Base-by-base conservation (phyloP, 306 rosid species). In the Geum urbanum region DNA sequence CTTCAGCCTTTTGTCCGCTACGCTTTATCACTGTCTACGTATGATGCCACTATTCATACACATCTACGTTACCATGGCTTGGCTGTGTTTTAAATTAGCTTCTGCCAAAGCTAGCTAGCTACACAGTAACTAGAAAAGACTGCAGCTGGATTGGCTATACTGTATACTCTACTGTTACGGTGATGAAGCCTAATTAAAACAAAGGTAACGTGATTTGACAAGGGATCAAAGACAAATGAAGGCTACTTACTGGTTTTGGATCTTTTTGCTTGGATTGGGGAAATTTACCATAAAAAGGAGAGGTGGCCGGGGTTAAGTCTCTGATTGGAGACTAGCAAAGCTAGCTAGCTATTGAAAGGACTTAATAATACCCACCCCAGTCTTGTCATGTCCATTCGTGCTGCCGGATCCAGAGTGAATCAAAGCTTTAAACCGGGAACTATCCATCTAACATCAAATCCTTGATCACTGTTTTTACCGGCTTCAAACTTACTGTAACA, bases 311-410 rank as follows among this genome's bases (percentile, higher is more conserved):
- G 32, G 32, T 27, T 27, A 27, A 27, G 32, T 27, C 32, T 27
- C n/a, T n/a, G n/a, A n/a, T n/a, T n/a, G n/a, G n/a, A n/a, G 32
- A 27, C 32, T 27, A 27, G n/a, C n/a, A n/a, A n/a, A n/a, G n/a
- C 32, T 27, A 27, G n/a, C n/a, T n/a, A n/a, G n/a, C n/a, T n/a
- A n/a, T n/a, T n/a, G n/a, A n/a, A n/a, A n/a, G n/a, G n/a, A n/a
- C n/a, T n/a, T n/a, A n/a, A n/a, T n/a, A n/a, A n/a, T 32, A 14
- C 63, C 44, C 44, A 32, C 20, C 64, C 45, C 2, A 37, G 64
- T 70, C 74, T 20, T 41, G 73, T 70, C 74, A 56, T 55, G 74
- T 55, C 55, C 20, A 6, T 39, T 59, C 64, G 12, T 35, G 64
- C 44, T 27, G 32, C 32, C 12, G 10, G 19, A 8, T 35, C 13